Base-by-base conservation (phyloP, 2,329 filamentous ascomycete species). In the Lachnum nothofagi region DNA sequence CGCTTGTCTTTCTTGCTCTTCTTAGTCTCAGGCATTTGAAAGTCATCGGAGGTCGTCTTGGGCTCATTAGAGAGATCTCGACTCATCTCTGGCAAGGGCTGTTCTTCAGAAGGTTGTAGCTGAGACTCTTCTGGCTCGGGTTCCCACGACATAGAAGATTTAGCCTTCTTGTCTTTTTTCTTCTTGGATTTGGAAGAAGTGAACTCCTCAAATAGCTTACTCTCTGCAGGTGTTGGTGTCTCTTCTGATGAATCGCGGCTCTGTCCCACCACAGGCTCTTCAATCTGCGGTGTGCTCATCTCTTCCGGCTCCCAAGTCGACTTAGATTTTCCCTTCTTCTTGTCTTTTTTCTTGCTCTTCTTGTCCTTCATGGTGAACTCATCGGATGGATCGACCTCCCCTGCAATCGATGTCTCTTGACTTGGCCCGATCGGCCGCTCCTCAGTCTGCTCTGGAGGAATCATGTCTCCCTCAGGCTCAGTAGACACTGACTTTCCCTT, bases 1-100 rank as follows among this genome's bases (percentile, higher is more conserved):
- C 39, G 38, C 61, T 52, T 73, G 22, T 67, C 46, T 45, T 62
- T 68, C 58, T 67, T 68, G 38, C 56, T 53, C 50, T 66, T 67
- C 59, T 63, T 66, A 20, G 60, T 45, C 16, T 46, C 31, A n/a
- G 52, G 23, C 19, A 29, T 31, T 40, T 2, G 20, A 17, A 19
- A 48, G 23, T 52, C 49, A 10, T 52, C 41, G 19, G n/a, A n/a
- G n/a, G n/a, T n/a, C n/a, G n/a, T n/a, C n/a, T n/a, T n/a, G n/a
- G n/a, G n/a, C n/a, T n/a, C n/a, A n/a, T n/a, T n/a, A n/a, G n/a
- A n/a, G n/a, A 48, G 19, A 33, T 41, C 38, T 37, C 22, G 43
- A 25, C 29, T 45, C 6, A 44, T 46, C 8, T 51, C 46, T 5
- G 14, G 20, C 2, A 25, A 10, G n/a, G 19, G 12, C 10, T 22